Evolutionary conservation across 192 early-diverging fungal species (phyloP).

Genomic region (Dispira simplex): DNA sequence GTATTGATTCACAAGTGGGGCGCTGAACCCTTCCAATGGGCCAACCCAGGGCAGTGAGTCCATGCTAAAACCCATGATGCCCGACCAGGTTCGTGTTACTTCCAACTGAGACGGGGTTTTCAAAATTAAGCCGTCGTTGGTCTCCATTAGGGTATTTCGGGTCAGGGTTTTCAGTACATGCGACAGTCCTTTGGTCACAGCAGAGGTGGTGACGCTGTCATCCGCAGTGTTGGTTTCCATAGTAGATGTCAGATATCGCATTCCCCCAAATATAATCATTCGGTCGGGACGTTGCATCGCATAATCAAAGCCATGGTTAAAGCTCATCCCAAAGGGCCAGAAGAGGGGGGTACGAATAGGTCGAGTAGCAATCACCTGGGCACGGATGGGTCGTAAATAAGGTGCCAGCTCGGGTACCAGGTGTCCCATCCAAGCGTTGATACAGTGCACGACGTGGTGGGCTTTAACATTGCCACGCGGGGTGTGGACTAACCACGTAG

Average conservation of each 20-base stretch:
- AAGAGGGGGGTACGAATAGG: conserved; percentile 12
- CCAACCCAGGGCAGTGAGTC: conserved; percentile 26
- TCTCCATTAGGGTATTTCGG: background rate
- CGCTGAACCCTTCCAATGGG: conserved; percentile 12
- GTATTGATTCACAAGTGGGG: conserved; percentile 10
- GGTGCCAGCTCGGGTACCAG: conserved; percentile 20
- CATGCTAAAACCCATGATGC: conserved; percentile 30
- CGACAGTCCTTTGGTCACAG: conserved; percentile 14
- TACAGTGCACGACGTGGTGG: conserved; percentile 23
- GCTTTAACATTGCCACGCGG: conserved; percentile 13
- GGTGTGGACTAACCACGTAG: conserved; percentile 11
- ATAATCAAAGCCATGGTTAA: conserved; percentile 31
- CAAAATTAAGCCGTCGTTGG: background rate
- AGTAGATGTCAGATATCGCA: conserved; percentile 17
- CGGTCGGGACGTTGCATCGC: conserved; percentile 24
- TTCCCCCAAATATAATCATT: conserved; percentile 26
- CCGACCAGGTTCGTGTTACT: conserved; percentile 25
- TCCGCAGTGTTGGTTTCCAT: conserved; percentile 20
- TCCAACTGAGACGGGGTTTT: conserved; percentile 5
- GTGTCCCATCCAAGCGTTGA: conserved; percentile 27
- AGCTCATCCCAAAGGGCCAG: background rate
- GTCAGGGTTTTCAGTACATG: background rate
- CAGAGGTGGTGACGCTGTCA: conserved; percentile 18
- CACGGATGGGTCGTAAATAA: conserved; percentile 24
- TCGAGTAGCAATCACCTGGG: conserved; percentile 28